phyloP scores from a whole-genome alignment of 257 asterid species.

The Datura wrightii region DNA sequence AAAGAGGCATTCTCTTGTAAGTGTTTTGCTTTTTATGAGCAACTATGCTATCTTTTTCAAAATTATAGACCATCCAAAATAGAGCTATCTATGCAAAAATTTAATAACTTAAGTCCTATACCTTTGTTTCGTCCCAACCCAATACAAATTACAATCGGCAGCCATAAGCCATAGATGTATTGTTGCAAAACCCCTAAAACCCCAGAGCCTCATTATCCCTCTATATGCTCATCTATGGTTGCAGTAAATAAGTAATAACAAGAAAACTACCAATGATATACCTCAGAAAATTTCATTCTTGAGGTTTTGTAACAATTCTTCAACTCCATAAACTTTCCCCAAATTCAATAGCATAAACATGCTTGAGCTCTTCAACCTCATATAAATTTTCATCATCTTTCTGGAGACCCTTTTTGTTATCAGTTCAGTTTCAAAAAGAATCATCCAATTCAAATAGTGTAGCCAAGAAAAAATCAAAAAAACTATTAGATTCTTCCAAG shows the following conservation, averaged over 20 bases:
- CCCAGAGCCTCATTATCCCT: not conserved
- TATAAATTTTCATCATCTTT: conserved; percentile 34
- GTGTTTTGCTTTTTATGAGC: too few relatives aligned
- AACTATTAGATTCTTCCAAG: too few relatives aligned
- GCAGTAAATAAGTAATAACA: too few relatives aligned
- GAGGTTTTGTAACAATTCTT: conserved; percentile 26
- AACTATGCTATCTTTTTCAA: too few relatives aligned
- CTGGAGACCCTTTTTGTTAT: conserved; percentile 46
- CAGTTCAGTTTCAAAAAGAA: conserved; percentile 35
- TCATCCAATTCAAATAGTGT: too few relatives aligned
- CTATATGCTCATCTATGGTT: not conserved
- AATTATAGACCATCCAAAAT: too few relatives aligned
- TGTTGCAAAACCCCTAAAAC: not conserved
- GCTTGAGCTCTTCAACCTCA: conserved; percentile 31
- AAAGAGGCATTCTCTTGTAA: too few relatives aligned
- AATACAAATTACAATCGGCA: too few relatives aligned
- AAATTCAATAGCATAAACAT: conserved; percentile 19
- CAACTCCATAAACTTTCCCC: conserved; percentile 44
- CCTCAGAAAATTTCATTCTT: conserved; percentile 40
- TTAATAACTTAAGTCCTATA: too few relatives aligned
- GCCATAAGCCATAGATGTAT: not conserved
- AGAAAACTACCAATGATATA: conserved; percentile 39
- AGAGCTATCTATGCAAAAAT: too few relatives aligned
- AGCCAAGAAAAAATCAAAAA: too few relatives aligned
- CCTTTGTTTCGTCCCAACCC: too few relatives aligned